These are phyloP conservation scores for Dalbergia cochinchinensis DNA, from an alignment of 306 rosid genomes.

Conservation along the genomic window DNA sequence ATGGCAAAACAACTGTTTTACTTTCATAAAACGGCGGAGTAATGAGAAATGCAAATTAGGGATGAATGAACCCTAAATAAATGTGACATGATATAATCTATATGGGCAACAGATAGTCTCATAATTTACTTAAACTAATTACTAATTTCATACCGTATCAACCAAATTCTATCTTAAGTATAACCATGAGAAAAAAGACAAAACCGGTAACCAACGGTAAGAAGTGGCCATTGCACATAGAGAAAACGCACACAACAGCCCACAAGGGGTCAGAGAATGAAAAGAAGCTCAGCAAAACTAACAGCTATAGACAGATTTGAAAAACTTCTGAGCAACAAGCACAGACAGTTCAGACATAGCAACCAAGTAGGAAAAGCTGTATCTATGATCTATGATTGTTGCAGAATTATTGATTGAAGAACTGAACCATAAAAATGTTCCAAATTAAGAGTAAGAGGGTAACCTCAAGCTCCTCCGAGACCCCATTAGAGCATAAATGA, in stretches of 20 bases:
- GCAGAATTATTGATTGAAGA: conserved; percentile 22
- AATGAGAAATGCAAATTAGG: conserved; percentile 10
- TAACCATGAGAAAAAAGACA: not conserved
- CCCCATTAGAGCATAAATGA: conserved; percentile 48
- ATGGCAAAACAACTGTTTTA: not conserved
- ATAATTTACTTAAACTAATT: not conserved
- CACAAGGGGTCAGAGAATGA: too few species aligned
- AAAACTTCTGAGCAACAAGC: not conserved
- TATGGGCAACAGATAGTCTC: not conserved
- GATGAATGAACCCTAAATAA: not conserved
- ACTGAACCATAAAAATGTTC: not conserved
- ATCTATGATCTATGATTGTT: not conserved
- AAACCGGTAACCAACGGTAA: not conserved
- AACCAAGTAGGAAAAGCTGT: conserved; percentile 6
- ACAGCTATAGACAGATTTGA: conserved; percentile 8
- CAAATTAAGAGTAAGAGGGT: conserved; percentile 40
- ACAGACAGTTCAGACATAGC: conserved; percentile 26
- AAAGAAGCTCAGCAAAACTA: too few species aligned
- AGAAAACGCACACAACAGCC: too few species aligned
- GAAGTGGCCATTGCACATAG: not conserved
- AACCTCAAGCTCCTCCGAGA: conserved; percentile 95
- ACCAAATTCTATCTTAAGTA: conserved; percentile 2
- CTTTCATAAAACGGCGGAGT: conserved; percentile 9
- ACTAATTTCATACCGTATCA: conserved; percentile 5
- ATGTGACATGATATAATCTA: not conserved